phyloP scores from a whole-genome alignment of 2,329 filamentous ascomycete genomes.

The Bertia moriformis region DNA sequence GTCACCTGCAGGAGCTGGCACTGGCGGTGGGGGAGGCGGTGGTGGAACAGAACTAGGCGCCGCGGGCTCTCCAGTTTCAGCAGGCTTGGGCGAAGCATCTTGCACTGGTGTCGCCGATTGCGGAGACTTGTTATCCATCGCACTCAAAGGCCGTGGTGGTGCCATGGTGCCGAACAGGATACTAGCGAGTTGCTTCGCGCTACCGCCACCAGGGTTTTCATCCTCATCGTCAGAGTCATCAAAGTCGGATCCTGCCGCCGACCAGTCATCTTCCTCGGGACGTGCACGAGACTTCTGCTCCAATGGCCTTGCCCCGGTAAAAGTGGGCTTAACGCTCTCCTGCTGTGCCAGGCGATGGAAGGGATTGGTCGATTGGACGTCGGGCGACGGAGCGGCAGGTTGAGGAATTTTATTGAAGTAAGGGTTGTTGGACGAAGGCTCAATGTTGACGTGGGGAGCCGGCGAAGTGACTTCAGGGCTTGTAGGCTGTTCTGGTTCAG shows the following conservation, averaged over 20 bases:
- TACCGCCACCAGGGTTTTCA: conserved; percentile 64
- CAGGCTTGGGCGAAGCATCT: conserved; percentile 19
- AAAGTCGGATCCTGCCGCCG: conserved; percentile 61
- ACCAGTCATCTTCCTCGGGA: conserved; percentile 47
- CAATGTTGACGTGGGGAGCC: background rate
- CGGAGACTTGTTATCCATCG: conserved; percentile 55
- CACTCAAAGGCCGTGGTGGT: conserved; percentile 74
- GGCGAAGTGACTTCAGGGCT: background rate
- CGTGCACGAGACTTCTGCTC: conserved; percentile 35
- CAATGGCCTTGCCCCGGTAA: conserved; percentile 11
- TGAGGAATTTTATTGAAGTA: background rate
- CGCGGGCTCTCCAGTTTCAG: conserved; percentile 13
- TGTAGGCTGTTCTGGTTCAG: background rate
- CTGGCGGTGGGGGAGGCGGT: conserved; percentile 22
- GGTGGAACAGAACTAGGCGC: conserved; percentile 21
- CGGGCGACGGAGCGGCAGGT: background rate
- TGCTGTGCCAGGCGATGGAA: conserved; percentile 1
- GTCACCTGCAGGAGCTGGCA: conserved; percentile 11
- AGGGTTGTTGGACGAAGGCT: background rate
- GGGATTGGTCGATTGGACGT: background rate
- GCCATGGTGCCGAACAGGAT: conserved; percentile 96
- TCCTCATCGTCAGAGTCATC: conserved; percentile 58
- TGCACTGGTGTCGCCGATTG: conserved; percentile 24
- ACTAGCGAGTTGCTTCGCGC: conserved; percentile 80
- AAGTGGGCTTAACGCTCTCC: conserved; percentile 14